Base-by-base conservation (phyloP, 2,329 filamentous ascomycete genomes). In the Stagonosporopsis rhizophila region DNA sequence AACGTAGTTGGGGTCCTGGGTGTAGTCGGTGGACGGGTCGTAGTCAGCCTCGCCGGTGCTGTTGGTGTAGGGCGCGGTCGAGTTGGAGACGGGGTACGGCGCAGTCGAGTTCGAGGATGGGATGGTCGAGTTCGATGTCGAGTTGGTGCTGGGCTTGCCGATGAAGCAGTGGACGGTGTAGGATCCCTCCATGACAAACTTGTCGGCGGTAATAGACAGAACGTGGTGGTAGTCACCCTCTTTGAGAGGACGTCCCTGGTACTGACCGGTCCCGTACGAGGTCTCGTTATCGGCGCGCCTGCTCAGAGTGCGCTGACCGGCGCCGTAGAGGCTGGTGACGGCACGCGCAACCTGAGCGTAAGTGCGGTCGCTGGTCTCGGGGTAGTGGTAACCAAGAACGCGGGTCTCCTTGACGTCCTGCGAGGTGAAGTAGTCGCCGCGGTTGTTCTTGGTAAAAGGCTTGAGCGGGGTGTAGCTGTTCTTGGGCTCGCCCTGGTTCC, bases 401-500 rank as follows among this genome's bases (percentile, higher is more conserved):
- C 62, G 62, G 19, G 72, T 75, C 48, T 70, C 63, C 52, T 55
- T 66, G 60, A 75, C 61, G 27, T 75, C 72, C 27, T 61, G 55
- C 41, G 67, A 69, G 35, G 66, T 70, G 60, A 62, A 72, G 71
- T 89, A 90, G 1, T 80, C 81, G 42, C 71, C 71, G 27, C 52
- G 44, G 44, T 52, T 64, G 50, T 71, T 59, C 69, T 75, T 72
- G 58, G 66, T 70, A 62, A 72, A 75, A 35, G 70, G 69, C 64
- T 71, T 68, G 55, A 78, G 70, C 59, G 72, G 74, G 70, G 87
- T 86, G 51, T 80, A 78, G 1, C 79, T 76, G 61, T 86, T 81
- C 68, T 88, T 83, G 1, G 58, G 34, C 61, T 74, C 71, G 39
- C 67, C 39, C 76, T 66, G 62, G 84, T 83, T 62, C 74, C 74